Base-by-base conservation (phyloP, 1,139 yeast species). In the Scheffersomyces illinoinensis region DNA sequence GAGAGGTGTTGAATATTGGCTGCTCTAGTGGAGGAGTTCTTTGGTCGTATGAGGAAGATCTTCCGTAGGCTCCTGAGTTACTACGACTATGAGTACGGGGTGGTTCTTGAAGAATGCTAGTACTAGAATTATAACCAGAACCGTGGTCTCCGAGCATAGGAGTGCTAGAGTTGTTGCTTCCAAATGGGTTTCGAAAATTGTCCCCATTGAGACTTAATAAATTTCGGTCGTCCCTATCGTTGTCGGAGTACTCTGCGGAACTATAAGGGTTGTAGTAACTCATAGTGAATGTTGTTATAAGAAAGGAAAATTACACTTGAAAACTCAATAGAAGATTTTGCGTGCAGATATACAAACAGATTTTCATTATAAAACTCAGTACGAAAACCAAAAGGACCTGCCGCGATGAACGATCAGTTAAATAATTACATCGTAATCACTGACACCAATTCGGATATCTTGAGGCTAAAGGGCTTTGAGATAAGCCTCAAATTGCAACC, bases 91-190 rank as follows among this genome's bases (percentile, higher is more conserved):
- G 51, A 53, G 69, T 67, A 23, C 70, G 71, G 56, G 68, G 21
- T 48, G 51, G 51, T 10, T 33, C 43, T 33, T 33, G 43, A 33
- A 33, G 14, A 24, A 24, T 24, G 33, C 6, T 24, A 24, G 10
- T 24, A 24, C 33, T 24, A 8, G 33, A 24, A 14, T 33, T 33
- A 12, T 17, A 33, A 33, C 14, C 43, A 33, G 43, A 10, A 33
- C 43, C 43, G 17, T 33, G 14, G 17, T 73, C 73, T n/a, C 74
- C 74, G 76, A 59, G 73, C 71, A n/a, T n/a, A 50, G 76, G 67
- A 8, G 78, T 73, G 24, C 61, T 55, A 5, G 70, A 59, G 19
- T 70, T 66, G 49, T 58, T 56, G 21, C 70, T 69, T 43, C 58
- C 60, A 51, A 61, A 64, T 53, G 64, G 64, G 53, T 65, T 62